These are phyloP conservation scores for Pseudogymnoascus verrucosus DNA, from an alignment of 2,329 filamentous ascomycete genomes.

Conservation along the genomic window DNA sequence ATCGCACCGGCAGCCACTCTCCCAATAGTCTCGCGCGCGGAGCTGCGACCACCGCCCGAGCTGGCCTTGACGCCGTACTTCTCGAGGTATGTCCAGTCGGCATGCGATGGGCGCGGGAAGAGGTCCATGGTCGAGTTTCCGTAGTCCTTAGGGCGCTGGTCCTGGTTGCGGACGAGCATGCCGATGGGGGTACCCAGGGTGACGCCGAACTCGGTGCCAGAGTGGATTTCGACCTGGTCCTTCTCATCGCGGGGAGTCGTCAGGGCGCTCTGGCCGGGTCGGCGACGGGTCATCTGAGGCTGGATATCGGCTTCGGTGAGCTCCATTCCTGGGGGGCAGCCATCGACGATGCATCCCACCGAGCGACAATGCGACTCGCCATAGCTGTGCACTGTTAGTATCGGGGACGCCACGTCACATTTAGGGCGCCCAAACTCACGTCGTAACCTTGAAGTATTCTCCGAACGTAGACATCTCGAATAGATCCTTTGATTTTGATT, in stretches of 20 bases:
- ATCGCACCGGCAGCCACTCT: slow-evolving; percentile 87
- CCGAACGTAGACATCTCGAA: slow-evolving; percentile 77
- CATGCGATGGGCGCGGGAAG: slow-evolving; percentile 86
- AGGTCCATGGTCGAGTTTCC: slow-evolving; percentile 81
- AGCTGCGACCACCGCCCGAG: slow-evolving; percentile 81
- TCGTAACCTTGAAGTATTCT: slow-evolving; percentile 71
- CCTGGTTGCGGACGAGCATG: slow-evolving; percentile 82
- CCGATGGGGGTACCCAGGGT: slow-evolving; percentile 88
- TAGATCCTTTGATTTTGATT: neutral
- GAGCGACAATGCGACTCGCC: slow-evolving; percentile 87
- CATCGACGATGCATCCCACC: slow-evolving; percentile 92
- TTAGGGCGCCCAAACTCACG: slow-evolving; percentile 33
- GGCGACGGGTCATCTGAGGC: slow-evolving; percentile 83
- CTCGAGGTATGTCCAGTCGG: slow-evolving; percentile 93
- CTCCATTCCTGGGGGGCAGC: slow-evolving; percentile 77
- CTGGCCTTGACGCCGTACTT: slow-evolving; percentile 94
- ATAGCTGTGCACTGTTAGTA: slow-evolving; percentile 36
- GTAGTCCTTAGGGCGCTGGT: slow-evolving; percentile 89
- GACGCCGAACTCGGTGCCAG: slow-evolving; percentile 80
- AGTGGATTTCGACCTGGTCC: slow-evolving; percentile 85
- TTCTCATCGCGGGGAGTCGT: slow-evolving; percentile 91
- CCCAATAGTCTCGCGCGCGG: slow-evolving; percentile 90
- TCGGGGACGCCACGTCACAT: neutral
- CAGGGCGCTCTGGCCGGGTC: slow-evolving; percentile 82
- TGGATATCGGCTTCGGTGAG: slow-evolving; percentile 85